Percentiles rank a stretch among this genome's conserved stretches.
phyloP scores from a whole-genome alignment of 2,329 filamentous ascomycete species.

The Fusarium pseudoanthophilum region DNA sequence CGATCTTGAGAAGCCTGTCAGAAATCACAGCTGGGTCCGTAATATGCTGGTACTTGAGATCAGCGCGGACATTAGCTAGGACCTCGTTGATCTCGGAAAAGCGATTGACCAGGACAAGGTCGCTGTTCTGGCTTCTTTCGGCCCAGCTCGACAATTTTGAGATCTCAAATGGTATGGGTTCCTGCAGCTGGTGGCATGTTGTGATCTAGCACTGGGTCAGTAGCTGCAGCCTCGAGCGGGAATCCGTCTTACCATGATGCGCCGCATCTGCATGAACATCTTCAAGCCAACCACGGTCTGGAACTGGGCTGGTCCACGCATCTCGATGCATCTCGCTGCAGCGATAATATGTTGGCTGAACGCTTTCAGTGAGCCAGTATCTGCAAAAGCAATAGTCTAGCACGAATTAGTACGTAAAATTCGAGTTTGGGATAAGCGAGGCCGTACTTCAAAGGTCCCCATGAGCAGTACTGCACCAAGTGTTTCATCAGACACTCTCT shows the following conservation, averaged over 20 bases:
- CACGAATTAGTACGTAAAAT: accelerated
- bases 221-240: background rate
- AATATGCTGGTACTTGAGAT: slow-evolving; percentile 27
- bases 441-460: slow-evolving; percentile 34
- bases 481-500: slow-evolving; percentile 30
- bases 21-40: slow-evolving; percentile 14
- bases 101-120: slow-evolving; percentile 8
- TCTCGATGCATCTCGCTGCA: slow-evolving; percentile 37
- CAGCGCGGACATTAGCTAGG: slow-evolving; percentile 9
- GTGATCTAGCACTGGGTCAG: slow-evolving; percentile 20
- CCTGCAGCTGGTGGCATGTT: slow-evolving; percentile 39
- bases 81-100: slow-evolving; percentile 30
- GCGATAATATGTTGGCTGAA: slow-evolving; percentile 36
- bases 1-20: slow-evolving; percentile 18
- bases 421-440: background rate
- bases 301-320: slow-evolving; percentile 35
- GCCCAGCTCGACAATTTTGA: slow-evolving; percentile 36
- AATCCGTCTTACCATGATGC: slow-evolving; percentile 22
- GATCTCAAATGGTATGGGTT: slow-evolving; percentile 32
- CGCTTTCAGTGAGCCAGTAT: slow-evolving; percentile 28
- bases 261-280: slow-evolving; percentile 34
- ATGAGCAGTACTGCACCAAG: slow-evolving; percentile 35
- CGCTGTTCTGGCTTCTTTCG: background rate
- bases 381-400: slow-evolving; percentile 33
- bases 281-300: slow-evolving; percentile 15